Evolutionary conservation across 2,329 filamentous ascomycete genomes (phyloP), one percentile per base, ranked within the genome.

Genomic region (Magnaporthiopsis rhizophila): DNA sequence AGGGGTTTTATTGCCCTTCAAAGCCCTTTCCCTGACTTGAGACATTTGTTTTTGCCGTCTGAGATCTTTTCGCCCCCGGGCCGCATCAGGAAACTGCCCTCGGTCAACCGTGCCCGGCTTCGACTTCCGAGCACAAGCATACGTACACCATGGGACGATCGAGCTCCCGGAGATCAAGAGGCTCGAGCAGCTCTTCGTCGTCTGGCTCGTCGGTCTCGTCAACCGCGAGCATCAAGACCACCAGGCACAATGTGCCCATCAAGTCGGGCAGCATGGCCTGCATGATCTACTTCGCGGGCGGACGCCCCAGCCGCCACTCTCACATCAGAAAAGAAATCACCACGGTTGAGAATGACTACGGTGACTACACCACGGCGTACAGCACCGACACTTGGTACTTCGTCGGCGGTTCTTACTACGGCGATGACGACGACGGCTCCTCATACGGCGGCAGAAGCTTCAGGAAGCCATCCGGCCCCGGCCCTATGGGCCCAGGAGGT

Each of bases 211-310:
- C 65, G 26, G 61, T 63, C 15, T 57, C 61, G 45, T 62, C 61
- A 11, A 65, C 65, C 11, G 66, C 64, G 13, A 63, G 62, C 57
- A 15, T 58, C 59, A 15, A 34, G 3, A 66, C 24, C 9, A 65
- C 21, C 18, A 53, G 26, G 45, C 32, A 61, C 36, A 36, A 28
- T 13, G 63, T 60, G 38, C 62, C 62, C 28, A 63, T 66, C 61
- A 64, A 64, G 60, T 65, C 66, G 34, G 62, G 57, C 26, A 30
- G 32, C 24, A 50, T 64, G 61, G 65, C 63, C 18, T 63, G 65
- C 28, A 59, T 66, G 21, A 63, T 67, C 66, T 68, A 65, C 34
- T 58, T 67, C 13, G 65, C 66, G 12, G 65, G 67, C 50, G 67
- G 66, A 15, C 64, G 66, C 61, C 67, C 67, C 32, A 65, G 66